These are phyloP conservation scores for Arctostaphylos glauca DNA, from an alignment of 148 eudicot species.

Conservation along the genomic window DNA sequence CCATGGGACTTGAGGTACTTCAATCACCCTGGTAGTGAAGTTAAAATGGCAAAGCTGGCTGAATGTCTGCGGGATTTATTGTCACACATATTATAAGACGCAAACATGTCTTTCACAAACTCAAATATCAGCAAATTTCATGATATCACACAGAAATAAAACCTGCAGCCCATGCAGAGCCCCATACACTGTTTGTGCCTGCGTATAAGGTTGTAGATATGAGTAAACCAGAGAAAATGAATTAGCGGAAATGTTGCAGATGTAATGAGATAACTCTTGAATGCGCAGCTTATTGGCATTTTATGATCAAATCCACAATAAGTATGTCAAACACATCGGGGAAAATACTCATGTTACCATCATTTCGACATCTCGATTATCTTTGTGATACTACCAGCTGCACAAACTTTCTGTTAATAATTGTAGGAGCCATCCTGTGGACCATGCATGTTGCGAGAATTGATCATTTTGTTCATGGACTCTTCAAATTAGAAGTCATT, in stretches of 20 bases:
- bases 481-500: too few relatives aligned
- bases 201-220: conserved; percentile 20
- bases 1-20: conserved; percentile 68
- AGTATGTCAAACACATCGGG: background rate
- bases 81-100: background rate
- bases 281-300: background rate
- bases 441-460: too few relatives aligned
- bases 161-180: conserved; percentile 95
- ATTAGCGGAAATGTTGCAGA: background rate
- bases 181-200: conserved; percentile 91
- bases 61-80: conserved; percentile 60
- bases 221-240: background rate
- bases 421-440: too few relatives aligned
- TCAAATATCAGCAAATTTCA: conserved; percentile 7
- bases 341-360: background rate
- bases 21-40: conserved; percentile 52
- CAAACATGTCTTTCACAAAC: background rate
- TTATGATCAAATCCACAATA: background rate
- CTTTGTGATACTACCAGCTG: background rate
- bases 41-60: conserved; percentile 83
- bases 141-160: conserved; percentile 14
- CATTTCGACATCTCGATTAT: background rate
- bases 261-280: background rate
- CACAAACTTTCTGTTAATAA: too few relatives aligned
- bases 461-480: too few relatives aligned